Base-by-base conservation (phyloP, 2,329 filamentous ascomycete species). In the Trichoderma gracile region DNA sequence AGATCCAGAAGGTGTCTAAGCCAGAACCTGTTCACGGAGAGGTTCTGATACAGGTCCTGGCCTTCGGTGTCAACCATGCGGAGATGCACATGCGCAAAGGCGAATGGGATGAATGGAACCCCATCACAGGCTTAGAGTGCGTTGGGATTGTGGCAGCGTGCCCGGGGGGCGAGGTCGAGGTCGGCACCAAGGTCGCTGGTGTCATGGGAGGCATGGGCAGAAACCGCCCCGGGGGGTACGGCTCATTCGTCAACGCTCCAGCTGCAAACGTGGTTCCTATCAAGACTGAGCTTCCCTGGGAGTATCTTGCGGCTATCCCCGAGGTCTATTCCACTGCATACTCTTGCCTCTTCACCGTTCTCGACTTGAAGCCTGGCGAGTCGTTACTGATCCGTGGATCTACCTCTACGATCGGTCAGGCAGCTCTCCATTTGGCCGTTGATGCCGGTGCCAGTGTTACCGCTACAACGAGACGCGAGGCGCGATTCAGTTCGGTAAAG, bases 51-150 rank as follows among this genome's bases (percentile, higher is more conserved):
- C 66, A 71, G 64, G 73, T 80, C 46, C 71, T 73, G 65, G 78
- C 78, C 9, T 81, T 81, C 57, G 78, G 78, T 3, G 66, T 80
- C 46, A 80, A 80, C 66, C 77, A 80, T 65, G 79, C 78, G 9
- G 78, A 81, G 68, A 78, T 79, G 74, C 76, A 80, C 68, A 80
- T 80, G 78, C 76, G 78, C 23, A 74, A 72, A 47, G 78, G 78
- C 14, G 78, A 78, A 67, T 78, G 76, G 76, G 74, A 72, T 60
- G 76, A 78, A 64, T 75, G 68, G 65, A 76, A 74, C 38, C 75
- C 74, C 8, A 76, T 79, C 56, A 75, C 69, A 25, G 77, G 77
- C 21, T 69, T 79, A 27, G 77, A 79, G 67, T 81, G 78, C 66
- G 78, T 79, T 58, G 79, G 79, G n/a, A 72, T 71, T 17, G 72